Percentiles rank a stretch among this genome's conserved stretches.
These are phyloP conservation scores for Coriolopsis trogii DNA, from an alignment of 1,284 basidiomycete species.

Conservation along the genomic window DNA sequence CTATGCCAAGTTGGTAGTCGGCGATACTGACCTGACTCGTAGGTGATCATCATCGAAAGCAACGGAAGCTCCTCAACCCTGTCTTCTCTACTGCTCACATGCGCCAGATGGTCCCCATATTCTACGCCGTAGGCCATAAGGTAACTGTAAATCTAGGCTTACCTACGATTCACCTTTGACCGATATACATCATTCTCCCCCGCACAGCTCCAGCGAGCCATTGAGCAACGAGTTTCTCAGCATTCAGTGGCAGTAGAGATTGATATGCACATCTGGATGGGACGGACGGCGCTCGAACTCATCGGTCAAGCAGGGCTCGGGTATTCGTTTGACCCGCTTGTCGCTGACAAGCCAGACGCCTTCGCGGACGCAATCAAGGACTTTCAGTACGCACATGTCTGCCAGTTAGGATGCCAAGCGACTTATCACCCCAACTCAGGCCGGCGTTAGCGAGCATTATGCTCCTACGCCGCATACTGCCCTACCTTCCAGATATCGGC, in stretches of 20 bases:
- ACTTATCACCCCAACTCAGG: too few species aligned
- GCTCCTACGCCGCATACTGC: constrained; percentile 9
- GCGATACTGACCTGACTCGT: neutral
- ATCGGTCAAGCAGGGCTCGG: constrained; percentile 35
- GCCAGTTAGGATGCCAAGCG: too few species aligned
- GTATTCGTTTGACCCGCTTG: constrained; percentile 33
- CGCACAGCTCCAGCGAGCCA: neutral
- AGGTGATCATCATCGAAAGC: constrained; percentile 13
- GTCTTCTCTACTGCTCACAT: constrained; percentile 13
- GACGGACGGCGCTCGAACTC: constrained; percentile 33
- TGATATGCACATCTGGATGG: constrained; percentile 32
- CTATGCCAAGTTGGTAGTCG: too few species aligned
- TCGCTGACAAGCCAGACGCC: constrained; percentile 17
- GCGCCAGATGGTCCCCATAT: constrained; percentile 16
- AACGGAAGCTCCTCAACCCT: constrained; percentile 19
- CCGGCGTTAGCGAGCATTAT: constrained; percentile 6
- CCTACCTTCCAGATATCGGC: constrained; percentile 7
- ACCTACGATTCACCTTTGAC: too few species aligned
- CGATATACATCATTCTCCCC: too few species aligned
- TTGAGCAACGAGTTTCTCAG: neutral
- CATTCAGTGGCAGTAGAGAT: constrained; percentile 12
- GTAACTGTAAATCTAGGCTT: too few species aligned
- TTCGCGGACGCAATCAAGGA: constrained; percentile 27
- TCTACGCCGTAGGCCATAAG: constrained; percentile 4
- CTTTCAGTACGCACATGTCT: constrained; percentile 19